These are phyloP conservation scores for Pneumocystis sp. DNA, from an alignment of 1,139 yeast species.

Conservation along the genomic window DNA sequence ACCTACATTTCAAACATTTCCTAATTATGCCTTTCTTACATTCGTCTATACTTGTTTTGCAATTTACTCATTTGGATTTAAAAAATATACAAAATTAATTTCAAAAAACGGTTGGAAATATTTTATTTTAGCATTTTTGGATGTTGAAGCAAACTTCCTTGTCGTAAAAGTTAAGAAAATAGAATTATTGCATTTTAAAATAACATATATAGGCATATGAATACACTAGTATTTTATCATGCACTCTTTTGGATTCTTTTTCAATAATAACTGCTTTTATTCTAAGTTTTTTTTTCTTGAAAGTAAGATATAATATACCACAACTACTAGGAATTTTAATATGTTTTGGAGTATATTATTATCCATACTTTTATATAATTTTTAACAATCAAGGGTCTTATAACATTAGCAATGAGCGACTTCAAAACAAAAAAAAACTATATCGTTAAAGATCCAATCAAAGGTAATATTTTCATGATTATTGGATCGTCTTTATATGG, in stretches of 20 bases:
- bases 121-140: slow-evolving; percentile 30
- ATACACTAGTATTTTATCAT: slow-evolving; percentile 31
- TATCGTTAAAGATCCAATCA: slow-evolving; percentile 26
- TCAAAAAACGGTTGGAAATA: slow-evolving; percentile 30
- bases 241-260: slow-evolving; percentile 31
- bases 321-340: slow-evolving; percentile 29
- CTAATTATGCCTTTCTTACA: slow-evolving; percentile 27
- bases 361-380: neutral
- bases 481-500: slow-evolving; percentile 33
- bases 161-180: neutral
- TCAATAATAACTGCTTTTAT: slow-evolving; percentile 32
- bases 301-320: slow-evolving; percentile 33
- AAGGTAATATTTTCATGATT: slow-evolving; percentile 32
- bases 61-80: slow-evolving; percentile 27
- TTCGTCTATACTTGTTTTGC: slow-evolving; percentile 29
- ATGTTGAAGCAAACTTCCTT: slow-evolving; percentile 26
- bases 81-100: slow-evolving; percentile 22
- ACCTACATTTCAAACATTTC: slow-evolving; percentile 32
- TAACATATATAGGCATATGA: slow-evolving; percentile 25
- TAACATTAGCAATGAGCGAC: slow-evolving; percentile 29
- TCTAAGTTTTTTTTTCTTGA: slow-evolving; percentile 28
- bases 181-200: neutral
- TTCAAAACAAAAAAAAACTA: slow-evolving; percentile 28
- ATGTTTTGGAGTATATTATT: slow-evolving; percentile 26
- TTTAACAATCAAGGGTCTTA: slow-evolving; percentile 18